Evolutionary conservation across 257 asterid species (phyloP).

Genomic region (Gentiana macrophylla): DNA sequence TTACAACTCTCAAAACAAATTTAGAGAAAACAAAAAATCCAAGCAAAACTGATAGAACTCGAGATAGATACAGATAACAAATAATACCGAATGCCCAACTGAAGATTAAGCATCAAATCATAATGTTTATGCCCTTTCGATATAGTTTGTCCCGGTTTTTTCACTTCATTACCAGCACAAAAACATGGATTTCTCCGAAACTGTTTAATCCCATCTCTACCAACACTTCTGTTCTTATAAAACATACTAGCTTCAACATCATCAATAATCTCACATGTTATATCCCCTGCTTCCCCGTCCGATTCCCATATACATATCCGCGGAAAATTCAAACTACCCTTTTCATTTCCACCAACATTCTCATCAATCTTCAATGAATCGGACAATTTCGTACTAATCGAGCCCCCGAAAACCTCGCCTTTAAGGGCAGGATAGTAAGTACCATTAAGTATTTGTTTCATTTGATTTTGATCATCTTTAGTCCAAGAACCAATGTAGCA

Average conservation of each 20-base stretch:
- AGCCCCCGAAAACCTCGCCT: slow-evolving; percentile 23
- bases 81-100: slow-evolving; percentile 79
- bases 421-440: slow-evolving; percentile 56
- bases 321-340: slow-evolving; percentile 68
- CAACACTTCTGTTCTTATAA: slow-evolving; percentile 49
- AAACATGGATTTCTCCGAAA: slow-evolving; percentile 68
- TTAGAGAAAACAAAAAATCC: background rate
- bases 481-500: slow-evolving; percentile 77
- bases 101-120: slow-evolving; percentile 94
- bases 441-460: slow-evolving; percentile 46
- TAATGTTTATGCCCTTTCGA: slow-evolving; percentile 93
- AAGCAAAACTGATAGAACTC: slow-evolving; percentile 1
- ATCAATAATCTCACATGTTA: slow-evolving; percentile 90
- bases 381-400: slow-evolving; percentile 26
- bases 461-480: slow-evolving; percentile 21
- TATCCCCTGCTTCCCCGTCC: slow-evolving; percentile 94
- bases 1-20: background rate
- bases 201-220: slow-evolving; percentile 49
- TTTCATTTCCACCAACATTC: slow-evolving; percentile 35
- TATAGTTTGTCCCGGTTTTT: slow-evolving; percentile 81
- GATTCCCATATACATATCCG: slow-evolving; percentile 98
- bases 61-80: background rate
- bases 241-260: slow-evolving; percentile 69
- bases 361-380: slow-evolving; percentile 42
- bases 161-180: slow-evolving; percentile 46